Percentiles rank a stretch among this genome's conserved stretches.
Evolutionary conservation across 2,329 filamentous ascomycete species (phyloP).

Genomic region (Apiospora arundinis): DNA sequence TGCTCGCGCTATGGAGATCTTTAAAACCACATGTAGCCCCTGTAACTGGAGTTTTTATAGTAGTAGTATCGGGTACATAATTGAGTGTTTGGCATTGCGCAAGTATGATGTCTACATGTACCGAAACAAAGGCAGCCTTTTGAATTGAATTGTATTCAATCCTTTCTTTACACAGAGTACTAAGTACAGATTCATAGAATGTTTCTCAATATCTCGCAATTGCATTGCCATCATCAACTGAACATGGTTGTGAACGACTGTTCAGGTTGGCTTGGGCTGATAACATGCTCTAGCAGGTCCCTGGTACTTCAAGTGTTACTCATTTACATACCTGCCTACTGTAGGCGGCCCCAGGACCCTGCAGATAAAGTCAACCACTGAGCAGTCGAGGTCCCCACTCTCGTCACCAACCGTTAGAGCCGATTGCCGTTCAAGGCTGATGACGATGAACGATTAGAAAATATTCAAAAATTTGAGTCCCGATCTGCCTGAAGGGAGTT

Average conservation of each 20-base stretch:
- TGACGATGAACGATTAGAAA: constrained; percentile 1
- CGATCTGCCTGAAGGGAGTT: background rate
- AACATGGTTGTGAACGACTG: background rate
- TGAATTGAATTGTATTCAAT: background rate
- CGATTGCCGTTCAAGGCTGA: constrained; percentile 14
- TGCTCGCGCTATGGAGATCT: constrained; percentile 9
- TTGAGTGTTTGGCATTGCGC: background rate
- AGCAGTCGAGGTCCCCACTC: constrained; percentile 2
- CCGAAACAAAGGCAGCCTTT: background rate
- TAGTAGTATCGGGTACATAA: background rate
- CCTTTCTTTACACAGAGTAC: no score
- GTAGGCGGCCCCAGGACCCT: constrained; percentile 5
- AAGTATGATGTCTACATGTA: background rate
- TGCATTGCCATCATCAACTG: background rate
- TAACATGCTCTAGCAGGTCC: background rate
- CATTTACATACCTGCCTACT: no score
- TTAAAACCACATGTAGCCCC: constrained; percentile 14
- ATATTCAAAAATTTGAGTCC: background rate
- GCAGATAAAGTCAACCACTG: constrained; percentile 10
- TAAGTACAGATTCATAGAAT: background rate
- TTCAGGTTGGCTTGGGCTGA: background rate
- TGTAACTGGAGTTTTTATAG: constrained; percentile 7
- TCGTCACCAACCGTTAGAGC: constrained; percentile 21
- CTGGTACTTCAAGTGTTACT: background rate
- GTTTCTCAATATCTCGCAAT: background rate